A percentile compares a stretch with the other conserved stretches of the same genome.
These are phyloP conservation scores for Colletotrichum magnum DNA, from an alignment of 2,329 filamentous ascomycete species.

Conservation along the genomic window DNA sequence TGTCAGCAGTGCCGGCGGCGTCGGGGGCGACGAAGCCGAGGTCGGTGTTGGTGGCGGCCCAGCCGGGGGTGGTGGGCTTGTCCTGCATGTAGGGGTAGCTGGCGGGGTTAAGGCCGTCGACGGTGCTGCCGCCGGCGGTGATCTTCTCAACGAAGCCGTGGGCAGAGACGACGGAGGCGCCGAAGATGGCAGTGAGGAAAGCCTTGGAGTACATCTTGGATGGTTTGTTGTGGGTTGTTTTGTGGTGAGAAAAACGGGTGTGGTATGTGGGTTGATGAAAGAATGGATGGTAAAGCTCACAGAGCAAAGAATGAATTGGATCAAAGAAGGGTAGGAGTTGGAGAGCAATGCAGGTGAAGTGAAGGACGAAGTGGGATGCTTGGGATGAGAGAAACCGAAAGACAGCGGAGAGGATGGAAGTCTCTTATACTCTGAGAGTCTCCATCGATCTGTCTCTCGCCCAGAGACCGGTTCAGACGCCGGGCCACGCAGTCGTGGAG, in stretches of 20 bases:
- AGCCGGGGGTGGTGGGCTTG: slow-evolving; percentile 47
- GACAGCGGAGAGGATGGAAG: slow-evolving; percentile 4
- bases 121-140: slow-evolving; percentile 49
- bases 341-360: slow-evolving; percentile 32
- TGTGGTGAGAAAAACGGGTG: neutral
- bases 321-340: slow-evolving; percentile 26
- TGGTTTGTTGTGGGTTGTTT: neutral
- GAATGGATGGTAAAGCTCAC: slow-evolving; percentile 36
- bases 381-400: neutral
- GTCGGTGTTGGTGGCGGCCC: slow-evolving; percentile 48
- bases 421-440: slow-evolving; percentile 28
- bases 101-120: slow-evolving; percentile 47
- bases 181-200: slow-evolving; percentile 41
- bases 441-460: neutral
- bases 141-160: slow-evolving; percentile 51
- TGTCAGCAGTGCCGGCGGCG: slow-evolving; percentile 55
- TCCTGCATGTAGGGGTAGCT: slow-evolving; percentile 42
- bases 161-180: slow-evolving; percentile 47
- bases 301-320: slow-evolving; percentile 37
- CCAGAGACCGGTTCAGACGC: slow-evolving; percentile 11
- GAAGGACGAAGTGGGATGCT: slow-evolving; percentile 33
- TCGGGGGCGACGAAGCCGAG: slow-evolving; percentile 62
- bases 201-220: slow-evolving; percentile 40
- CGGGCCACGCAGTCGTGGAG: slow-evolving; percentile 13
- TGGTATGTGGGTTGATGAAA: slow-evolving; percentile 12